Evolutionary conservation across 305 asterid species (phyloP), one percentile per base, ranked within the genome.

Genomic region (Fraxinus baroniana): DNA sequence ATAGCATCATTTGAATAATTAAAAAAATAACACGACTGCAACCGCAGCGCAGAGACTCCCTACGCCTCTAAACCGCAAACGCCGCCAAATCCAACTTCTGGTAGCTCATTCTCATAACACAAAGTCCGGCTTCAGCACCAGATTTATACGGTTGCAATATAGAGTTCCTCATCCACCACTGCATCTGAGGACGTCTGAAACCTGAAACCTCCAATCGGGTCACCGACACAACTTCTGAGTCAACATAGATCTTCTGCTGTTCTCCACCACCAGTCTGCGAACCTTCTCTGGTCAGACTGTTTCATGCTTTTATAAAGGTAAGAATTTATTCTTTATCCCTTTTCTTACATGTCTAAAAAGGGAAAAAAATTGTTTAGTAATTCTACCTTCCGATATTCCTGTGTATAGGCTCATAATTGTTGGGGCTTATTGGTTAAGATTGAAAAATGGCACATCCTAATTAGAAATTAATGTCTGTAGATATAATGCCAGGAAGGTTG

Each of bases 401-500:
- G 70, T 4, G 30, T 7, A 6, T 7, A 60, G 9, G 30, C 1
- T 60, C 30, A 6, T 60, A 20, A n/a, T 60, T 60, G 18, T 60
- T 5, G 20, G 70, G 68, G 30, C 70, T 60, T 60, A 20, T 7
- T 60, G 24, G 24, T 52, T 52, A 52, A n/a, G 66, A 55, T 55
- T n/a, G 24, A 5, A 17, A 52, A 5, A 55, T 55, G 66, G 66
- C 3, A 55, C 24, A n/a, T 55, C 9, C 26, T n/a, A 57, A 57
- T 57, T 18, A 55, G 12, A 15, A 57, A n/a, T 57, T 18, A 57
- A 1, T 18, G 4, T 57, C 3, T 15, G 15, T 55, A 55, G 57
- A 52, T 78, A 72, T 39, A 83, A 89, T 88, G 95, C 81, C 76
- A 3, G 88, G 84, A 26, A 85, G 86, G 17, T 79, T 88, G 66